Evolutionary conservation across 768 basidiomycete genomes (phyloP).

Genomic region (Saitozyma podzolica): DNA sequence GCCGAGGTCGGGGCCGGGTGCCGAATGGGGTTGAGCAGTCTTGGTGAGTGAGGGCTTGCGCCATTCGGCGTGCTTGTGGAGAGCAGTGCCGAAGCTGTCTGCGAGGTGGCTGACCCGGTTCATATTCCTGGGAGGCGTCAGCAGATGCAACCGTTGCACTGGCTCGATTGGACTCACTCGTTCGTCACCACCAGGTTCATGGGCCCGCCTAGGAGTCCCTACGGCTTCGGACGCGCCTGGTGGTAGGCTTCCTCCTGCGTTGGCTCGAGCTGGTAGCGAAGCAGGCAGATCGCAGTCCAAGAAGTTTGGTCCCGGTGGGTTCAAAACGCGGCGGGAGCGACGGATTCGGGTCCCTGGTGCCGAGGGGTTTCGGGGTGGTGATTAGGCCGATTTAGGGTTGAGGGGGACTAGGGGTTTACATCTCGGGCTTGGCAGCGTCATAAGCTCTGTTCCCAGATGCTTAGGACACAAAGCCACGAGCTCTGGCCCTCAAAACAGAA

Average conservation of each 20-base stretch:
- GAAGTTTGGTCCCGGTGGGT: no score
- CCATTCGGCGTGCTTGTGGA: constrained; percentile 73
- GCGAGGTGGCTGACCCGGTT: constrained; percentile 89
- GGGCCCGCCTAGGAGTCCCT: constrained; percentile 64
- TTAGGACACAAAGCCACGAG: no score
- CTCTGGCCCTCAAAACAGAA: no score
- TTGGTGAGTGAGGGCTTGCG: constrained; percentile 76
- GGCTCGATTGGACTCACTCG: constrained; percentile 56
- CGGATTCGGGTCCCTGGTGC: no score
- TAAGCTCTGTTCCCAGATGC: no score
- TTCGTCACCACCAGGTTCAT: constrained; percentile 88
- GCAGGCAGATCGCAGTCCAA: constrained; percentile 87
- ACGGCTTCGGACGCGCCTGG: constrained; percentile 52
- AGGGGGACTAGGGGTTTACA: no score
- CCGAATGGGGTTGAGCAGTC: constrained; percentile 65
- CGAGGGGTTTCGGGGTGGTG: no score
- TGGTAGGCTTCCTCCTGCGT: constrained; percentile 57
- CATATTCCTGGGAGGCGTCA: constrained; percentile 61
- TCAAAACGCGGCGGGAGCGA: no score
- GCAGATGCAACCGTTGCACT: constrained; percentile 1
- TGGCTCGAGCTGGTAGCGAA: constrained; percentile 77
- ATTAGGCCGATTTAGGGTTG: no score
- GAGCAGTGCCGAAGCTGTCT: constrained; percentile 89
- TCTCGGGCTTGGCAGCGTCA: no score
- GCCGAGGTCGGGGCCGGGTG: constrained; percentile 71